Evolutionary conservation across 2,329 filamentous ascomycete genomes (phyloP).

Genomic region (Colletotrichum sp.): DNA sequence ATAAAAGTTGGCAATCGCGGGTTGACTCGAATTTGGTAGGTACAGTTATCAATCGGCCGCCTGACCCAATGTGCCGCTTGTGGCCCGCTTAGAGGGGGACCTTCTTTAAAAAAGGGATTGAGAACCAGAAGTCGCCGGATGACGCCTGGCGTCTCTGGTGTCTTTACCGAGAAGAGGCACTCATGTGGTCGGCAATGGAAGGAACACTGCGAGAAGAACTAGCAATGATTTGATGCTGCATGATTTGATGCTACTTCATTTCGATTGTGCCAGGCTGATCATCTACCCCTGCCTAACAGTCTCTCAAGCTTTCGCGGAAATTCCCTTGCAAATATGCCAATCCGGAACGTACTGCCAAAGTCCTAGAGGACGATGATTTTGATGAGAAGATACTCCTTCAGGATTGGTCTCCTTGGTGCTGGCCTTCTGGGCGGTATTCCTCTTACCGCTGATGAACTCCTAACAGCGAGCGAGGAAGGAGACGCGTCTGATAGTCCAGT

Average conservation of each 20-base stretch:
- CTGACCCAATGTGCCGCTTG: background rate
- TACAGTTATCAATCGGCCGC: rapidly evolving
- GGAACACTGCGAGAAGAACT: background rate
- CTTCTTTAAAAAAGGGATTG: background rate
- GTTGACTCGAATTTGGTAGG: background rate
- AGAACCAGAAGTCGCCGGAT: too few relatives aligned
- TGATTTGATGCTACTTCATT: background rate
- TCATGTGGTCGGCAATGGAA: background rate
- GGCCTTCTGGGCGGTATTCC: background rate
- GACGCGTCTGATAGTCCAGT: background rate
- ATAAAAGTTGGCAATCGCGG: background rate
- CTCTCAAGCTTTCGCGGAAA: background rate
- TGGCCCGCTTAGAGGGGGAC: background rate
- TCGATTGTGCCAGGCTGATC: background rate
- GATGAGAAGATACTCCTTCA: background rate
- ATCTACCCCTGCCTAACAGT: background rate
- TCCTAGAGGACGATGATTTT: background rate
- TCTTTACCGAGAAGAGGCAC: background rate
- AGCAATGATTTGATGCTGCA: background rate
- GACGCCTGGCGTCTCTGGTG: too few relatives aligned
- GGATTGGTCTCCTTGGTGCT: background rate
- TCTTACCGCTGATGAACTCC: background rate
- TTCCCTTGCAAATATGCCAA: background rate
- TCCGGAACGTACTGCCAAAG: background rate
- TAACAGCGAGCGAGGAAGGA: background rate